Conservation (phyloP, 441 rosid species). For the Pelargonium cotyledonis region DNA sequence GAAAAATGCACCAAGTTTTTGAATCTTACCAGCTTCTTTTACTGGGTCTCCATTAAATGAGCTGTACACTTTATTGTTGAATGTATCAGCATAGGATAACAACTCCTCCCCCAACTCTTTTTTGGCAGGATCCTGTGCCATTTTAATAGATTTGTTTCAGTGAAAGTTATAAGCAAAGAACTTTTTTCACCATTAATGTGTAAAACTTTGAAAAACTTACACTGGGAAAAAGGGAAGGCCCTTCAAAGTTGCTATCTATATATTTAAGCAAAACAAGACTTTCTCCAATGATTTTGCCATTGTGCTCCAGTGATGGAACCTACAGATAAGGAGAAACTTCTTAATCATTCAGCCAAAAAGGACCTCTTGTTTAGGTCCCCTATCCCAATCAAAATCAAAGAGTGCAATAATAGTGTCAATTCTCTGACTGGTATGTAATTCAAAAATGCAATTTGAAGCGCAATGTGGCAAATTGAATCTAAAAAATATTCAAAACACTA, state of each 20-base stretch:
- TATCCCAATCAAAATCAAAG: not conserved
- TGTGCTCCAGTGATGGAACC: conserved; percentile 87
- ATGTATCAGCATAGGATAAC: conserved; percentile 46
- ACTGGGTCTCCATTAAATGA: conserved; percentile 56
- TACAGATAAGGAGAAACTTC: conserved; percentile 18
- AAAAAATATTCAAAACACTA: not conserved
- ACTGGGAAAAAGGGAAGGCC: conserved; percentile 60
- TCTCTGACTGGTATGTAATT: too few relatives aligned
- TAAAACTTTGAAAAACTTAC: conserved; percentile 28
- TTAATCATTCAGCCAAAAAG: not conserved
- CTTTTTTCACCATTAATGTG: not conserved
- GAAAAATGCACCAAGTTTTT: conserved; percentile 4
- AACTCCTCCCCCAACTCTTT: conserved; percentile 60
- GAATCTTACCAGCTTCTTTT: conserved; percentile 49
- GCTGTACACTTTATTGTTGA: conserved; percentile 27
- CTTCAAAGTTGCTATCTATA: conserved; percentile 73
- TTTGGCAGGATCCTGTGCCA: conserved; percentile 62
- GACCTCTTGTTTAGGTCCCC: not conserved
- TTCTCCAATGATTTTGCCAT: conserved; percentile 77
- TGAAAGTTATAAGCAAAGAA: conserved; percentile 3
- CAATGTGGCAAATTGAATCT: not conserved
- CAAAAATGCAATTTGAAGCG: not conserved
- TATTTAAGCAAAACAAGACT: conserved; percentile 77
- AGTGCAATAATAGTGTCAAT: too few relatives aligned
- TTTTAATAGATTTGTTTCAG: conserved; percentile 8